Percentiles rank a stretch among this genome's conserved stretches.
Conservation (phyloP, 2,329 filamentous ascomycete genomes). For the Ceratocystis variospora region DNA sequence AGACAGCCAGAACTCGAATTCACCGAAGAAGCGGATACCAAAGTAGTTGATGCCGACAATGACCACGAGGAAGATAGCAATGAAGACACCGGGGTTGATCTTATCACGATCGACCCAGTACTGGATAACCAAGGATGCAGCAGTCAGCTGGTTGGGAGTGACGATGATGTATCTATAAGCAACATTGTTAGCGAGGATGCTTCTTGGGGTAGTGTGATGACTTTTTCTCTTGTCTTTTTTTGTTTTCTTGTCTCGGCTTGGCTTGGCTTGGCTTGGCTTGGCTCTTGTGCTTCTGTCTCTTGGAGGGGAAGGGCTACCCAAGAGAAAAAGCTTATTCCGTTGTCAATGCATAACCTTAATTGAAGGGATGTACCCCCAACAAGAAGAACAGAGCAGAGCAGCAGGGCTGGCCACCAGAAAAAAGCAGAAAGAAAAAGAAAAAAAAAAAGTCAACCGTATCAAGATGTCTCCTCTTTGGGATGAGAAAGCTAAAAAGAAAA, state of each 20-base stretch:
- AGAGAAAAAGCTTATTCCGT: background rate
- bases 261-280: background rate
- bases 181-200: background rate
- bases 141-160: slow-evolving; percentile 73
- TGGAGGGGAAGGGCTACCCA: background rate
- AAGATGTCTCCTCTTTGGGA: background rate
- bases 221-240: no score
- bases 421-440: no score
- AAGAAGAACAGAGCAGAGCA: no score
- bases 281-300: background rate
- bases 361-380: background rate
- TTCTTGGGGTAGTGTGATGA: no score
- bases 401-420: background rate
- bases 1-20: slow-evolving; percentile 48
- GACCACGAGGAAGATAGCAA: slow-evolving; percentile 52
- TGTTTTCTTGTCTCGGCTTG: no score
- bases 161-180: slow-evolving; percentile 69
- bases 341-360: slow-evolving; percentile 6
- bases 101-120: slow-evolving; percentile 55
- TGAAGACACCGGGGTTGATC: slow-evolving; percentile 68
- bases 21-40: slow-evolving; percentile 54
- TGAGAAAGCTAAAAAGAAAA: no score
- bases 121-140: slow-evolving; percentile 62
- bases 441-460: background rate
- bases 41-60: slow-evolving; percentile 57